Evolutionary conservation across 1,139 yeast genomes (phyloP).

Genomic region (Saccharomyces hybrid): DNA sequence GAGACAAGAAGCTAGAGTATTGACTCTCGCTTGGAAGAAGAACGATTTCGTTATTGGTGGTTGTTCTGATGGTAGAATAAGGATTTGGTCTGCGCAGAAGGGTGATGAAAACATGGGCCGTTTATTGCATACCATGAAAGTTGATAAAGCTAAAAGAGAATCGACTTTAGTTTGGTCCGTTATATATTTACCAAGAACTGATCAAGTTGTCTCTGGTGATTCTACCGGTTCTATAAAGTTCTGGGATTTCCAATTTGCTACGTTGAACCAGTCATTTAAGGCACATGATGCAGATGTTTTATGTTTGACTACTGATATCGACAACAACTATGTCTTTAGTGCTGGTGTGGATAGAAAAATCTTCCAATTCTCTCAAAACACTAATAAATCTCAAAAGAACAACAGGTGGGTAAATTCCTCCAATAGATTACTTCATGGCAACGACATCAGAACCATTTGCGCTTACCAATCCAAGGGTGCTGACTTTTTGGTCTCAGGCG

Average conservation of each 20-base stretch:
- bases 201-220: conserved; percentile 86
- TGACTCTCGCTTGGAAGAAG: conserved; percentile 70
- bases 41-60: conserved; percentile 71
- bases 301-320: conserved; percentile 53
- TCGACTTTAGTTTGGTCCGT: conserved; percentile 88
- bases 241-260: conserved; percentile 77
- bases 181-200: conserved; percentile 49
- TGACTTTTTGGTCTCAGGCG: conserved; percentile 75
- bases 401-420: conserved; percentile 75
- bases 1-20: conserved; percentile 76
- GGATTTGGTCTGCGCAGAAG: conserved; percentile 60
- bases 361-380: conserved; percentile 39
- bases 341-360: conserved; percentile 95
- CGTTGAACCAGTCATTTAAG: conserved; percentile 73
- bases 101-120: conserved; percentile 41
- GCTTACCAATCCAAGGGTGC: conserved; percentile 62
- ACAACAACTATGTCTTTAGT: conserved; percentile 63
- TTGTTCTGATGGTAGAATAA: conserved; percentile 88
- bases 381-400: conserved; percentile 33
- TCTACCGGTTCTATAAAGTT: conserved; percentile 90
- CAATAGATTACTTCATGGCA: conserved; percentile 76
- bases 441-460: conserved; percentile 79
- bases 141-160: conserved; percentile 66
- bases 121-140: conserved; percentile 68
- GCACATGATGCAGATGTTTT: conserved; percentile 91